Base-by-base conservation (phyloP, 2,329 filamentous ascomycete species). In the Orbilia quercus region DNA sequence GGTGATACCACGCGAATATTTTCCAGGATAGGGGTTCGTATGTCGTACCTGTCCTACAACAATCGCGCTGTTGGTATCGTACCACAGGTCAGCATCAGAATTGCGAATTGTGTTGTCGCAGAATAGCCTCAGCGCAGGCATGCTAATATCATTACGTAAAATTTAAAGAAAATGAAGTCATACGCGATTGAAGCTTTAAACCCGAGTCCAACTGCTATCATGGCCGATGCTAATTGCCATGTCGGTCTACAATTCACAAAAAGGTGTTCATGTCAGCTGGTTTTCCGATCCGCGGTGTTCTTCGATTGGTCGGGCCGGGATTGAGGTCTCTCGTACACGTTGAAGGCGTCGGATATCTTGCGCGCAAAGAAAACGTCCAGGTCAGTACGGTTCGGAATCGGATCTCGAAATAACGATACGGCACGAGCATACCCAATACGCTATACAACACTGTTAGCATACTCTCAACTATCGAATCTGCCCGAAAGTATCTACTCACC, bases 11-110 rank as follows among this genome's bases (percentile, higher is more conserved):
- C n/a, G n/a, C n/a, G n/a, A n/a, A n/a, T n/a, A n/a, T n/a, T n/a
- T n/a, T 18, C 28, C 28, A 82, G 81, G 45, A 79, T 34, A 16
- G 5, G n/a, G n/a, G 7, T 31, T 42, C 51, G n/a, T 2, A 4
- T 14, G 22, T 14, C 63, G 38, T 65, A 74, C 63, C 57, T 74
- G 70, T 51, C 70, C 70, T 40, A 74, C 63, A 50, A 74, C 70
- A 28, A 74, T 74, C 3, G 63, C 70, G n/a, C 70, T 74, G 22
- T n/a, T 31, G 28, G n/a, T 36, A 50, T 31, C 5, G n/a, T 36
- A 50, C 14, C 20, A 45, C 40, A 36, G 28, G 67, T 72, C 47
- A 65, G 66, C 51, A 6, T 38, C 16, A 54, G 44, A 50, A n/a
- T n/a, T 59, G 31, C 12, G 31, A 34, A 34, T 34, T 40, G 59